A percentile compares a stretch with the other conserved stretches of the same genome.
Evolutionary conservation across 176 grass and related monocot genomes (phyloP).

Genomic region (Carex scoparia): DNA sequence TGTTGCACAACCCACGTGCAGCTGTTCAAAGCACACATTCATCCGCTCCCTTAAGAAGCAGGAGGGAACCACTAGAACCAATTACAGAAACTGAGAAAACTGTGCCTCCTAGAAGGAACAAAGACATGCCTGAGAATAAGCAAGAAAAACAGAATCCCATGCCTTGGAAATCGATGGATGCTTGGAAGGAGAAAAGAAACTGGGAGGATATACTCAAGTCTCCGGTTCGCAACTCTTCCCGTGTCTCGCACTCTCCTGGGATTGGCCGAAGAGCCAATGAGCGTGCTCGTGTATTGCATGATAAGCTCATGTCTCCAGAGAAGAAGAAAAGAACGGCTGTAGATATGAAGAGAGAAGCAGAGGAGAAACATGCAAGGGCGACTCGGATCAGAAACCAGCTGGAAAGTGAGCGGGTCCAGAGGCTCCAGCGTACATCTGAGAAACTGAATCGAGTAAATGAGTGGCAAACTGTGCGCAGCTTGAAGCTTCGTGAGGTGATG

Average conservation of each 20-base stretch:
- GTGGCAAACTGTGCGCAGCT: conserved; percentile 90
- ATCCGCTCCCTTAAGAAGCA: conserved; percentile 50
- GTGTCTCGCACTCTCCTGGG: conserved; percentile 73
- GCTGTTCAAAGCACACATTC: conserved; percentile 30
- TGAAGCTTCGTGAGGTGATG: conserved; percentile 92
- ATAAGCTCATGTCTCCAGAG: conserved; percentile 98
- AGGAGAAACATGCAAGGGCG: conserved; percentile 93
- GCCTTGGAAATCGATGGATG: conserved; percentile 87
- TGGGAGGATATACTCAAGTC: conserved; percentile 99
- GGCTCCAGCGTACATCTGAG: conserved; percentile 90
- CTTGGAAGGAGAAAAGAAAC: conserved; percentile 99
- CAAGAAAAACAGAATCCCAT: conserved; percentile 51
- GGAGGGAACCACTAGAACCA: conserved; percentile 66
- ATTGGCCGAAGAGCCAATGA: conserved; percentile 74
- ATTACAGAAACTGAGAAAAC: conserved; percentile 67
- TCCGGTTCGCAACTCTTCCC: conserved; percentile 55
- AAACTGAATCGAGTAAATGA: conserved; percentile 95
- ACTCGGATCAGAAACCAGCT: conserved; percentile 89
- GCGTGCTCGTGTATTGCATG: conserved; percentile 79
- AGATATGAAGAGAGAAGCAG: conserved; percentile 89
- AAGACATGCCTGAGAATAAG: conserved; percentile 59
- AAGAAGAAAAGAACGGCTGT: conserved; percentile 97
- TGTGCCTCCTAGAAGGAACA: conserved; percentile 51
- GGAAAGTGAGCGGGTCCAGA: conserved; percentile 95
- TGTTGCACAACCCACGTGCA: conserved; percentile 36